phyloP scores from a whole-genome alignment of 352 stramenopile species.

The Pythium sukuiense region DNA sequence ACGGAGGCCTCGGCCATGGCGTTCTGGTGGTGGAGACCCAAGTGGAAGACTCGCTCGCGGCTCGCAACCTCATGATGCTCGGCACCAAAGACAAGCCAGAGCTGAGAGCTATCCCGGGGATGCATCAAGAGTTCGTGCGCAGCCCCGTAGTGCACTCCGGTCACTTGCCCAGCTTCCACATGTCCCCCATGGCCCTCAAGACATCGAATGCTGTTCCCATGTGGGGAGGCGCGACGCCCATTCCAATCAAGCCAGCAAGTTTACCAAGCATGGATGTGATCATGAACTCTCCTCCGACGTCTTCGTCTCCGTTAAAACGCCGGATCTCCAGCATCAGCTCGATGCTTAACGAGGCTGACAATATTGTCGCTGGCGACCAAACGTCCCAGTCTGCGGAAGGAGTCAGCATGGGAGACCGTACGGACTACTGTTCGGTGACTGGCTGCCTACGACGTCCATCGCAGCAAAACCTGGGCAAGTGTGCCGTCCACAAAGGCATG shows the following conservation, averaged over 20 bases:
- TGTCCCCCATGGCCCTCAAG: constrained; percentile 30
- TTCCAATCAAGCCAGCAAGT: constrained; percentile 1
- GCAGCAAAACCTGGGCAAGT: constrained; percentile 31
- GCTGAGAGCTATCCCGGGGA: background rate
- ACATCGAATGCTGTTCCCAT: background rate
- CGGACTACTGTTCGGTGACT: constrained; percentile 30
- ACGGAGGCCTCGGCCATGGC: background rate
- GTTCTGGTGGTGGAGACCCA: constrained; percentile 21
- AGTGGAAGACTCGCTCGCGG: constrained; percentile 13
- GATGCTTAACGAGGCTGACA: constrained; percentile 8
- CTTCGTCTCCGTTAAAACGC: constrained; percentile 7
- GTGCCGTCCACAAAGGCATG: constrained; percentile 44
- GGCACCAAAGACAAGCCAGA: constrained; percentile 4
- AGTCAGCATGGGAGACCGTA: background rate
- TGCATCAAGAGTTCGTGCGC: constrained; percentile 2
- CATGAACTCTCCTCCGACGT: background rate
- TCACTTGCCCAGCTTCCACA: constrained; percentile 14
- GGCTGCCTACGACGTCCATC: constrained; percentile 33
- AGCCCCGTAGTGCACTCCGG: constrained; percentile 17
- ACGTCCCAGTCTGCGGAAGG: background rate
- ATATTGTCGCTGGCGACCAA: background rate
- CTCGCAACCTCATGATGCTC: constrained; percentile 23
- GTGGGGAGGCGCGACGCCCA: background rate
- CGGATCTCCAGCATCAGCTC: constrained; percentile 14
- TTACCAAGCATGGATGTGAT: background rate